These are phyloP conservation scores for Diaporthe helianthi DNA, from an alignment of 2,329 filamentous ascomycete genomes.

Conservation along the genomic window DNA sequence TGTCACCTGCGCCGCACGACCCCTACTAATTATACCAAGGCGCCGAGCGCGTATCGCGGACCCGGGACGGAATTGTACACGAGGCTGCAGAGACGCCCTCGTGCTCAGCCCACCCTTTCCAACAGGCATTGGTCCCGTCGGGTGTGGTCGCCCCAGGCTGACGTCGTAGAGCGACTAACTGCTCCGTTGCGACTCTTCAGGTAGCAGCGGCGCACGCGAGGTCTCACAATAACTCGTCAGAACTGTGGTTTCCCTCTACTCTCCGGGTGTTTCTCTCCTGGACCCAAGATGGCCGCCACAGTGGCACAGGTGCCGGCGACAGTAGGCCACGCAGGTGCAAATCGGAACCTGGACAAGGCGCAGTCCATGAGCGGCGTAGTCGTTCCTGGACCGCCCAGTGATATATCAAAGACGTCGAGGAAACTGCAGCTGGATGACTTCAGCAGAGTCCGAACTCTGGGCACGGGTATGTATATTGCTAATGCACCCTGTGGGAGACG, in stretches of 20 bases:
- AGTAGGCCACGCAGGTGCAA: slow-evolving; percentile 36
- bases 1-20: not conserved
- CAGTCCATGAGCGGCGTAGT: slow-evolving; percentile 16
- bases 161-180: not conserved
- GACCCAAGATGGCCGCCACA: slow-evolving; percentile 42
- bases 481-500: not conserved
- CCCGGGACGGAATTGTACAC: slow-evolving; percentile 7
- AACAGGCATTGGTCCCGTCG: slow-evolving; percentile 10
- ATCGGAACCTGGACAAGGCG: slow-evolving; percentile 30
- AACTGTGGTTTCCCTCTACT: not conserved
- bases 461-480: slow-evolving; percentile 64
- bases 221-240: not conserved
- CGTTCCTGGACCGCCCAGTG: slow-evolving; percentile 37
- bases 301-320: slow-evolving; percentile 41
- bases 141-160: not conserved
- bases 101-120: slow-evolving; percentile 8
- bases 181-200: not conserved
- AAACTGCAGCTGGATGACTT: slow-evolving; percentile 65
- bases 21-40: not conserved
- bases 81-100: slow-evolving; percentile 17
- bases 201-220: not conserved
- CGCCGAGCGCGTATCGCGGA: not conserved
- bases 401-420: slow-evolving; percentile 39
- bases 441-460: slow-evolving; percentile 75
- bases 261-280: too few species aligned